phyloP scores from a whole-genome alignment of 1,284 basidiomycete genomes.

The Cryptococcus sp. region DNA sequence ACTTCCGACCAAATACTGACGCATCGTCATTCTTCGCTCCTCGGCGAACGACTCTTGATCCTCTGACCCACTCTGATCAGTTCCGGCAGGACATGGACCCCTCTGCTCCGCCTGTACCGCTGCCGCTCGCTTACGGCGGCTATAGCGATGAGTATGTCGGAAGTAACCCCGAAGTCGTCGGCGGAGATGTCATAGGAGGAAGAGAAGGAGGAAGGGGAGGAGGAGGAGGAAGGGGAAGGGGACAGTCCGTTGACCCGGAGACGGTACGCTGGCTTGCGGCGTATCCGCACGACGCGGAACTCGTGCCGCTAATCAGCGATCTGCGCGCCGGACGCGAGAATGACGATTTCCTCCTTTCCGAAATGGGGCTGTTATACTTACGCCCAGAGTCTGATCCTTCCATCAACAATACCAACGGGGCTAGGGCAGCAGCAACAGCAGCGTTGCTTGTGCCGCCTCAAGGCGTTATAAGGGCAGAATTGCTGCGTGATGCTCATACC shows the following conservation, averaged over 20 bases:
- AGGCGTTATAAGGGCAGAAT: conserved; percentile 31
- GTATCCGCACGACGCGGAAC: conserved; percentile 34
- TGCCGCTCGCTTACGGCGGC: too few relatives aligned
- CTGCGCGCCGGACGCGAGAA: conserved; percentile 23
- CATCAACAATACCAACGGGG: too few relatives aligned
- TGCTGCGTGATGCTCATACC: conserved; percentile 36
- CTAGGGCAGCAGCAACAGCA: conserved; percentile 16
- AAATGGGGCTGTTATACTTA: conserved; percentile 40
- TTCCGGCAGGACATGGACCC: too few relatives aligned
- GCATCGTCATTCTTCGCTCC: conserved; percentile 27
- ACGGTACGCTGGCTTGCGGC: conserved; percentile 35
- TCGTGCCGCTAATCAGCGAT: conserved; percentile 29
- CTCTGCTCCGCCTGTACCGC: too few relatives aligned
- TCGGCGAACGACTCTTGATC: neutral
- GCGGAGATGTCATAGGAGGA: neutral
- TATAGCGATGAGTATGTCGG: too few relatives aligned
- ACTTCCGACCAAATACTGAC: conserved; percentile 17
- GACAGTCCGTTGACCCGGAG: conserved; percentile 31
- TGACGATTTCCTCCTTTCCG: conserved; percentile 38
- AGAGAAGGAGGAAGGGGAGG: too few relatives aligned
- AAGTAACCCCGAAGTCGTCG: neutral
- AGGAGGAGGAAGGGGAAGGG: too few relatives aligned
- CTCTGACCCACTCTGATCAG: too few relatives aligned
- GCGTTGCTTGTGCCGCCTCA: conserved; percentile 38
- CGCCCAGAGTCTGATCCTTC: conserved; percentile 15